A percentile compares a stretch with the other conserved stretches of the same genome.
Conservation (phyloP, 441 rosid species). For the Breynia disticha region DNA sequence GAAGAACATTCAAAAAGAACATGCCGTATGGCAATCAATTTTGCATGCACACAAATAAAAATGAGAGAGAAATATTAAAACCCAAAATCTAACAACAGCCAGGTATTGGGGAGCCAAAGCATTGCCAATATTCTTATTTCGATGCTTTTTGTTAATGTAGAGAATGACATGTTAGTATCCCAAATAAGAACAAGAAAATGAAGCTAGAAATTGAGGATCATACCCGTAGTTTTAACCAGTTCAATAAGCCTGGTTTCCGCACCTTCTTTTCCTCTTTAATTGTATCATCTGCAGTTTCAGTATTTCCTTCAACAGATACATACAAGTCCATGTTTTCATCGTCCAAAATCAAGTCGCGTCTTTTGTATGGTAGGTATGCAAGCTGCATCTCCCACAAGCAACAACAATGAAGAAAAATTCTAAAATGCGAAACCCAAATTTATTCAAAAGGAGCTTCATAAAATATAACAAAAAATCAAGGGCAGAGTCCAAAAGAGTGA, state of each 20-base stretch:
- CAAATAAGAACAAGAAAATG: conserved; percentile 1
- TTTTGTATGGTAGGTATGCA: conserved; percentile 89
- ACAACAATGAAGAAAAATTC: conserved; percentile 15
- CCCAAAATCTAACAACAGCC: too few relatives aligned
- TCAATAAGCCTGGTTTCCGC: conserved; percentile 80
- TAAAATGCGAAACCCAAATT: not conserved
- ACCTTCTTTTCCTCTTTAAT: conserved; percentile 76
- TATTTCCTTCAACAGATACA: conserved; percentile 57
- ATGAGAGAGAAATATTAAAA: too few relatives aligned
- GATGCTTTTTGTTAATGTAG: not conserved
- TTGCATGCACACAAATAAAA: too few relatives aligned
- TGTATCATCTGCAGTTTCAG: conserved; percentile 52
- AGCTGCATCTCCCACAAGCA: conserved; percentile 46
- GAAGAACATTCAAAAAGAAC: too few relatives aligned
- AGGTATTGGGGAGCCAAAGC: too few relatives aligned
- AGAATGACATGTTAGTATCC: conserved; percentile 4
- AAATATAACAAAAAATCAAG: not conserved
- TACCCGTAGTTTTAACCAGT: conserved; percentile 94
- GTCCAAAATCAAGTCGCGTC: conserved; percentile 83
- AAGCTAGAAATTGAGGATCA: conserved; percentile 19
- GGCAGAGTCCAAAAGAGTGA: not conserved
- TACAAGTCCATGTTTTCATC: conserved; percentile 72
- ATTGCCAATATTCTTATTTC: not conserved
- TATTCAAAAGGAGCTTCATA: not conserved
- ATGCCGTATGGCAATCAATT: too few relatives aligned